phyloP scores from a whole-genome alignment of 495 filamentous ascomycete genomes.

The Aspergillus campestris region DNA sequence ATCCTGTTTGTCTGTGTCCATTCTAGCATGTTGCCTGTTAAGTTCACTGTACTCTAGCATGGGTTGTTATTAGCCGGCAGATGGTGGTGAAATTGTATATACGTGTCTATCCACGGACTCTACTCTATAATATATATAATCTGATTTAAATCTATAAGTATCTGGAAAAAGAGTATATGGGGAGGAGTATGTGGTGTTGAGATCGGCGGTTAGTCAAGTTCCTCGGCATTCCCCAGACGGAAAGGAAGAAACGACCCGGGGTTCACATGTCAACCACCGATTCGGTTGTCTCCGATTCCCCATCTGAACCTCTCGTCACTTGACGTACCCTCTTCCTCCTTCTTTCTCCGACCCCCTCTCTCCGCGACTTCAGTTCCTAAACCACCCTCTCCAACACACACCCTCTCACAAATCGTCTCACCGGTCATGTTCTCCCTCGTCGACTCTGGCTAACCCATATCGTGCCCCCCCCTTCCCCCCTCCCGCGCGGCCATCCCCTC shows the following conservation, averaged over 20 bases:
- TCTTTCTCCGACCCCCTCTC: background rate
- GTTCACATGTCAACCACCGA: constrained; percentile 20
- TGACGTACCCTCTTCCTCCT: constrained; percentile 1
- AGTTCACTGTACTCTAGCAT: no score
- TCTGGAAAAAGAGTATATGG: no score
- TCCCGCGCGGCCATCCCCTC: constrained; percentile 9
- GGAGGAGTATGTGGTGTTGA: no score
- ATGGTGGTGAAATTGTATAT: no score
- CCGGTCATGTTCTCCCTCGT: constrained; percentile 24
- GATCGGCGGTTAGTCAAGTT: no score
- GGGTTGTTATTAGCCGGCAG: no score
- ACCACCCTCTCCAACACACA: background rate
- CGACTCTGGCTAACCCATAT: constrained; percentile 21
- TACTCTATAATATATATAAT: no score
- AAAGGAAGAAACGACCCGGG: constrained; percentile 2
- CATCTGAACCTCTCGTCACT: background rate
- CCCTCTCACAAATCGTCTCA: background rate
- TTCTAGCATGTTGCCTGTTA: no score
- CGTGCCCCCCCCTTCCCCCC: constrained; percentile 6
- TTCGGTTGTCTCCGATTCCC: constrained; percentile 6
- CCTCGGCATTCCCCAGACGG: constrained; percentile 13
- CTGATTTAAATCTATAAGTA: no score
- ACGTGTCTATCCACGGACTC: no score
- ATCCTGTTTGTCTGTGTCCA: no score
- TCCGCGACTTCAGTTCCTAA: background rate